Conservation (phyloP, 306 rosid genomes). For the Acacia acuminata region DNA sequence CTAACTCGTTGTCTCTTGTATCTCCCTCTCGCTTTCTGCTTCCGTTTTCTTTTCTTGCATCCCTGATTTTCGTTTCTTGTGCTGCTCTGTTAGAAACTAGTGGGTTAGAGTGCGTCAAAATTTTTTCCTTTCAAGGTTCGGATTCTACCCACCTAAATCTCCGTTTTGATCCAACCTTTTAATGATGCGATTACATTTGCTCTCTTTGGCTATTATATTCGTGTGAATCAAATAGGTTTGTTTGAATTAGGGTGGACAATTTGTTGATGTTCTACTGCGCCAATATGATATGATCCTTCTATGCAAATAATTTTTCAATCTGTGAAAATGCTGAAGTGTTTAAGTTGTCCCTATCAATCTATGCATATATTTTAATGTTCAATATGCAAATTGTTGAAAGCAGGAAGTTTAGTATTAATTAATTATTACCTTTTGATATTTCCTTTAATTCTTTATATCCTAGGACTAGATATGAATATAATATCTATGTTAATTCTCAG, state of each 20-base stretch:
- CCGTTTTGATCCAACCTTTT: too few relatives aligned
- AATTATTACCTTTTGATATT: too few relatives aligned
- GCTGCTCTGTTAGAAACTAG: neutral
- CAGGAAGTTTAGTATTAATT: too few relatives aligned
- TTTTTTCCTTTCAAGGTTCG: neutral
- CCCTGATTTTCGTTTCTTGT: neutral
- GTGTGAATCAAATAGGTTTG: neutral
- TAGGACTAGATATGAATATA: too few relatives aligned
- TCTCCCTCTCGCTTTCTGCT: neutral
- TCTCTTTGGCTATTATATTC: neutral
- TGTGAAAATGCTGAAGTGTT: neutral
- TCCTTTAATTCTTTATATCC: too few relatives aligned
- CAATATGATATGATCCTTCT: neutral
- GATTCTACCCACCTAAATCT: neutral
- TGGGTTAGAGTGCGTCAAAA: too few relatives aligned
- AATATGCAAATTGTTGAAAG: neutral
- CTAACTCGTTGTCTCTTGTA: constrained; percentile 23
- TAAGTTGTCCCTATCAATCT: neutral
- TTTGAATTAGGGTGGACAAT: neutral
- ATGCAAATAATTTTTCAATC: neutral
- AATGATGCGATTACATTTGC: neutral
- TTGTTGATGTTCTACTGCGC: neutral
- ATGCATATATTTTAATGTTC: neutral
- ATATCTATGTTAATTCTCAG: constrained; percentile 25
- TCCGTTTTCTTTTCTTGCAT: neutral